Evolutionary conservation across 1,284 basidiomycete species (phyloP).

Genomic region (Fomes fomentarius): DNA sequence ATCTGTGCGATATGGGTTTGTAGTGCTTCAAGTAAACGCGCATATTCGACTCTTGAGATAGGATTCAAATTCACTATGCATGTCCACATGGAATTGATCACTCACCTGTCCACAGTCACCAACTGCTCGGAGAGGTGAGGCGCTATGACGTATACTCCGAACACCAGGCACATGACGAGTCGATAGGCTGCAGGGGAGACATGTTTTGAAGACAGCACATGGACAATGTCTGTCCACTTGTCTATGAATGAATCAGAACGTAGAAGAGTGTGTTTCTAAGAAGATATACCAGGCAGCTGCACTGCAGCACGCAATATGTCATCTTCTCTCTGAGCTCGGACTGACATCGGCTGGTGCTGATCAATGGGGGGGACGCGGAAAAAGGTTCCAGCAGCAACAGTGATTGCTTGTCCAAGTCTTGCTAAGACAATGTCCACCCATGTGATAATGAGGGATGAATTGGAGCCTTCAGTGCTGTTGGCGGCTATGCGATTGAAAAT

Average conservation of each 20-base stretch:
- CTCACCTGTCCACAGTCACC: not conserved
- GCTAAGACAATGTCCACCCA: slow-evolving; percentile 69
- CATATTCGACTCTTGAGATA: not conserved
- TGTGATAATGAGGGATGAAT: slow-evolving; percentile 45
- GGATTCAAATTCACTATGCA: not conserved
- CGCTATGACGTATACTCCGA: slow-evolving; percentile 57
- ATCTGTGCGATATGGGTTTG: slow-evolving; percentile 2
- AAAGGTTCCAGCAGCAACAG: slow-evolving; percentile 35
- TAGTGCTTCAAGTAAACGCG: not conserved
- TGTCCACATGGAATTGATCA: not conserved
- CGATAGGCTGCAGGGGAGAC: slow-evolving; percentile 64
- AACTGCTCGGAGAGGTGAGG: slow-evolving; percentile 34
- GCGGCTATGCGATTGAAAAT: slow-evolving; percentile 49
- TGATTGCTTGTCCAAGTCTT: slow-evolving; percentile 48
- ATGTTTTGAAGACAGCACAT: slow-evolving; percentile 46
- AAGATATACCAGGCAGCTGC: slow-evolving; percentile 61
- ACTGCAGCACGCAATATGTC: slow-evolving; percentile 57
- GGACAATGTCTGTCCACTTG: slow-evolving; percentile 50
- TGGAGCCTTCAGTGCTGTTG: slow-evolving; percentile 26
- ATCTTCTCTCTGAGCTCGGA: slow-evolving; percentile 43
- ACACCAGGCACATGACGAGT: slow-evolving; percentile 54
- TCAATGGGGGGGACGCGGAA: not conserved
- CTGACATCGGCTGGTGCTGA: not conserved
- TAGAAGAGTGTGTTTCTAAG: not conserved
- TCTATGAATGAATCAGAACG: slow-evolving; percentile 38